Evolutionary conservation across 2,329 filamentous ascomycete species (phyloP).

Genomic region (Chaetomiaceae sp.): DNA sequence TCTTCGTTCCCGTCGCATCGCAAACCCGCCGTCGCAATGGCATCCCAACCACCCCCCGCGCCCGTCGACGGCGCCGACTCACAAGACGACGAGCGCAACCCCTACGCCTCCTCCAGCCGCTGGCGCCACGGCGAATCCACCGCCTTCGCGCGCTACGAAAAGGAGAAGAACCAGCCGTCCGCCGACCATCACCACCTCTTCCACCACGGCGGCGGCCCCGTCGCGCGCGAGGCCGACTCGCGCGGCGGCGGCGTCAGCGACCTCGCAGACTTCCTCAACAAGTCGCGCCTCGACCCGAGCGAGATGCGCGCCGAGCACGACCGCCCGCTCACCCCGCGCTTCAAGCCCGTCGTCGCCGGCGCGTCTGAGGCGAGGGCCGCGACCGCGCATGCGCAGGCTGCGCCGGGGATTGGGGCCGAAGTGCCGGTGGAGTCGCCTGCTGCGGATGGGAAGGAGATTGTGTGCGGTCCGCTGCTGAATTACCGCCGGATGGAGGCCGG

Average conservation of each 20-base stretch:
- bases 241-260: slow-evolving; percentile 42
- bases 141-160: slow-evolving; percentile 48
- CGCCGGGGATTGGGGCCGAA: neutral
- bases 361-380: slow-evolving; percentile 34
- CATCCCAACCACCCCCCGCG: slow-evolving; percentile 7
- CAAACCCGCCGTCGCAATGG: neutral
- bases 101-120: slow-evolving; percentile 51
- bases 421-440: slow-evolving; percentile 7
- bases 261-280: slow-evolving; percentile 54
- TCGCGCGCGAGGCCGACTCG: slow-evolving; percentile 40
- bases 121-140: slow-evolving; percentile 64
- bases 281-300: slow-evolving; percentile 45
- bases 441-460: slow-evolving; percentile 53
- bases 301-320: slow-evolving; percentile 21
- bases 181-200: slow-evolving; percentile 21
- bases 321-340: slow-evolving; percentile 27
- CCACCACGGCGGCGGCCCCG: slow-evolving; percentile 12
- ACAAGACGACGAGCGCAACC: slow-evolving; percentile 39
- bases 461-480: slow-evolving; percentile 72
- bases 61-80: slow-evolving; percentile 11
- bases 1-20: neutral
- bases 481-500: slow-evolving; percentile 65
- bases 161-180: slow-evolving; percentile 17
- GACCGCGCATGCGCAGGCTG: neutral
- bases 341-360: slow-evolving; percentile 48